These are phyloP conservation scores for Colletotrichum sojae DNA, from an alignment of 2,329 filamentous ascomycete species.

Conservation along the genomic window DNA sequence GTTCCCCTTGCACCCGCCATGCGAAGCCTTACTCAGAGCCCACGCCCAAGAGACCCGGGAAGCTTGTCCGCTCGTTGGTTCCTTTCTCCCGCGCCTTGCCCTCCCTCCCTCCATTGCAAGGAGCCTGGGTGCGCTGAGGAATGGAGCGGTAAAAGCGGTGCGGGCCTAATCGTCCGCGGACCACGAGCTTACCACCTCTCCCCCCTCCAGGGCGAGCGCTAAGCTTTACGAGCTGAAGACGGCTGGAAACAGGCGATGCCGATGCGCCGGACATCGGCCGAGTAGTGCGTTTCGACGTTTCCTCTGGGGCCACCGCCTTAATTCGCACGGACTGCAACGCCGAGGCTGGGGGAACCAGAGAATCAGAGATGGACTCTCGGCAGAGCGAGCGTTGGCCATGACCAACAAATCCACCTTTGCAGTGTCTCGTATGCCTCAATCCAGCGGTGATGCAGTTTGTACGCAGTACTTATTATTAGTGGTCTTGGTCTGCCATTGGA, in stretches of 20 bases:
- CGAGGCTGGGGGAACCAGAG: neutral
- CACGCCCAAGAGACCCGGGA: neutral
- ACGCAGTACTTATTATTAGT: no score
- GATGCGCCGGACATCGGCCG: constrained; percentile 22
- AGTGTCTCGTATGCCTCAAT: constrained; percentile 4
- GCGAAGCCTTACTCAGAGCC: constrained; percentile 18
- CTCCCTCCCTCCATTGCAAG: neutral
- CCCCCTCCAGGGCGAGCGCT: constrained; percentile 13
- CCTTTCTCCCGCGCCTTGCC: neutral
- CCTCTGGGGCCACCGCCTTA: neutral
- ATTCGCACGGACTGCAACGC: neutral
- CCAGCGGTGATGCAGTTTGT: neutral
- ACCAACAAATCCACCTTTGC: neutral
- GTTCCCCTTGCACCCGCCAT: constrained; percentile 23
- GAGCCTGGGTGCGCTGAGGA: neutral
- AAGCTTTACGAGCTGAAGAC: constrained; percentile 16
- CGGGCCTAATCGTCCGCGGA: constrained; percentile 21
- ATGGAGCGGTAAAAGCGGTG: constrained; percentile 14
- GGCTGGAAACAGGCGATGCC: constrained; percentile 2
- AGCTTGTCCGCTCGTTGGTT: neutral
- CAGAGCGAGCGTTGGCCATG: neutral
- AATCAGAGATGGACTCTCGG: neutral
- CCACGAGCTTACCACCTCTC: neutral
- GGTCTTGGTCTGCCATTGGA: neutral
- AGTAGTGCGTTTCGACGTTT: constrained; percentile 8